Evolutionary conservation across 805 yeast species (phyloP).

Genomic region (Nakazawaea wickerhamii): DNA sequence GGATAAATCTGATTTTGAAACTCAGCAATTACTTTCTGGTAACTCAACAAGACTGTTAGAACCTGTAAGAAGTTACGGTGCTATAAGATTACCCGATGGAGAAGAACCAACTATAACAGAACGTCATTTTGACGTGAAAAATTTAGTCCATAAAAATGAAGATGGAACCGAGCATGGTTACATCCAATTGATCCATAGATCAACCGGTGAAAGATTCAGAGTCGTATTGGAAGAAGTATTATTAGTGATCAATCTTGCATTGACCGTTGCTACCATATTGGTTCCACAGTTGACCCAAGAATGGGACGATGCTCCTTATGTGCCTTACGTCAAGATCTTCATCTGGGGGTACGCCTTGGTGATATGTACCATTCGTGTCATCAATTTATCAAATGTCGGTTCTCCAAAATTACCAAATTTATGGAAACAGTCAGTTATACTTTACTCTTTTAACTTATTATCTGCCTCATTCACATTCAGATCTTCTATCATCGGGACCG

Average conservation of each 20-base stretch:
- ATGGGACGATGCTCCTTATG: constrained; percentile 23
- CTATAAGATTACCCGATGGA: constrained; percentile 9
- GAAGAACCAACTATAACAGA: constrained; percentile 32
- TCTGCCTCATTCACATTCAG: constrained; percentile 48
- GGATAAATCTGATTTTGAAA: constrained; percentile 7
- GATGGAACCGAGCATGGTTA: constrained; percentile 63
- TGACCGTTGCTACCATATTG: constrained; percentile 30
- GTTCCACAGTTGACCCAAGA: constrained; percentile 28
- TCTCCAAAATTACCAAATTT: constrained; percentile 42
- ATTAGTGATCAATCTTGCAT: constrained; percentile 31
- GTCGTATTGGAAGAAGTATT: constrained; percentile 41
- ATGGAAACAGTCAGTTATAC: constrained; percentile 56
- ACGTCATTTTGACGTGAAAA: constrained; percentile 61
- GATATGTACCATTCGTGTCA: constrained; percentile 35
- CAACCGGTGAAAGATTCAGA: constrained; percentile 46
- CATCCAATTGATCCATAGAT: constrained; percentile 41
- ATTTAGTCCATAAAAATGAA: constrained; percentile 44
- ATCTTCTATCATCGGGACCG: constrained; percentile 48
- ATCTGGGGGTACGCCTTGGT: constrained; percentile 42
- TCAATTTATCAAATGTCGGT: constrained; percentile 27
- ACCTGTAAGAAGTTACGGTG: constrained; percentile 15
- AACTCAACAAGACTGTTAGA: background rate
- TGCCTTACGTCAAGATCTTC: constrained; percentile 24
- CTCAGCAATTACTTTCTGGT: constrained; percentile 9
- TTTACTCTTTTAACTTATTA: constrained; percentile 43